Conservation (phyloP, 371 early-diverging fungal genomes). For the Scutellospora calospora region DNA sequence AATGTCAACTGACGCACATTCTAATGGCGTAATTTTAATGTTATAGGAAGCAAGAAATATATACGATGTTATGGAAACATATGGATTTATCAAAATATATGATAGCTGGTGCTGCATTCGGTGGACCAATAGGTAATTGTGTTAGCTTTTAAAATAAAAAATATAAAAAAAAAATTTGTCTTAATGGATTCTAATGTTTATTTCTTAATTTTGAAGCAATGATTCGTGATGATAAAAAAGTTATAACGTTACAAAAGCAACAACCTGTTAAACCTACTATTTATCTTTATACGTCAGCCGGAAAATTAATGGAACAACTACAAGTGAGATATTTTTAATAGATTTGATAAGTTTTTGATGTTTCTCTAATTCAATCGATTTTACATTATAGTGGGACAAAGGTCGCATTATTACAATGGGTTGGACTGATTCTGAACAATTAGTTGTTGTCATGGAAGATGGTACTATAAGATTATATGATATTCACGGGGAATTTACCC, state of each 20-base stretch:
- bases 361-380: neutral
- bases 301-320: constrained; percentile 84
- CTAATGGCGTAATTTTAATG: no score
- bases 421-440: constrained; percentile 88
- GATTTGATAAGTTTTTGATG: neutral
- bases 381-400: constrained; percentile 80
- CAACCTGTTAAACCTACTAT: constrained; percentile 82
- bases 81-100: constrained; percentile 84
- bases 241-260: constrained; percentile 76
- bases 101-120: constrained; percentile 86
- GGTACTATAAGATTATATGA: constrained; percentile 88
- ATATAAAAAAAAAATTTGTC: no score
- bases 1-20: neutral
- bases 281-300: constrained; percentile 86
- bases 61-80: constrained; percentile 88
- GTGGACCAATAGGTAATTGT: constrained; percentile 94
- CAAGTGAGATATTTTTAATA: constrained; percentile 64
- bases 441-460: constrained; percentile 89
- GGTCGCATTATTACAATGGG: constrained; percentile 89
- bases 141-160: no score
- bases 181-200: neutral
- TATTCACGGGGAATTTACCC: constrained; percentile 79
- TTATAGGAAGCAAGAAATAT: constrained; percentile 77
- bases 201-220: constrained; percentile 73
- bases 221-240: constrained; percentile 86